Evolutionary conservation across 495 filamentous ascomycete species (phyloP).

Genomic region (Aspergillus coremiiformis): DNA sequence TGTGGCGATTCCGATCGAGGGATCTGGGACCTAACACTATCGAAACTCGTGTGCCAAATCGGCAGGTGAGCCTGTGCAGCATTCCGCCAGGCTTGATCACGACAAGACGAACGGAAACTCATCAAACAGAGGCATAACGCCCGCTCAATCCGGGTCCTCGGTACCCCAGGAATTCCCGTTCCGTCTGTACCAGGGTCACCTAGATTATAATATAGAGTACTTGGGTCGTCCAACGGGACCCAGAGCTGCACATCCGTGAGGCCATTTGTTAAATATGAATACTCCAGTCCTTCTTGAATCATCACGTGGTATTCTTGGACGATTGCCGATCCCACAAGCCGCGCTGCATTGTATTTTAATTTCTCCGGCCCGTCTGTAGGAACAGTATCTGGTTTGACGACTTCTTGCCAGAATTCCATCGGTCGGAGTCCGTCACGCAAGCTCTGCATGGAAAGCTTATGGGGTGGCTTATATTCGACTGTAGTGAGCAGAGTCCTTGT

Average conservation of each 20-base stretch:
- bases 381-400: constrained; percentile 14
- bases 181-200: constrained; percentile 27
- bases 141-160: constrained; percentile 8
- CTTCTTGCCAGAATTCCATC: constrained; percentile 5
- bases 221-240: constrained; percentile 25
- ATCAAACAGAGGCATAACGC: constrained; percentile 16
- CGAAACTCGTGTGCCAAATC: constrained; percentile 16
- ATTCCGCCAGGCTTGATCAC: constrained; percentile 25
- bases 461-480: too few species aligned
- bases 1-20: constrained; percentile 8
- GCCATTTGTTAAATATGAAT: constrained; percentile 28
- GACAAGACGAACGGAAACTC: constrained; percentile 11
- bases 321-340: constrained; percentile 15
- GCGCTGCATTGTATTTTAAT: constrained; percentile 19
- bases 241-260: constrained; percentile 26
- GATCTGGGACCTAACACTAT: constrained; percentile 10
- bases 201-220: constrained; percentile 32
- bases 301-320: constrained; percentile 26
- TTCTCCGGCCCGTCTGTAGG: constrained; percentile 14
- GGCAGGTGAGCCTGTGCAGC: constrained; percentile 5
- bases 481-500: too few species aligned
- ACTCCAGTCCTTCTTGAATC: constrained; percentile 25
- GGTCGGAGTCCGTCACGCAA: too few species aligned
- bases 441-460: too few species aligned
- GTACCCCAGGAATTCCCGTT: constrained; percentile 1